Evolutionary conservation across 2,329 filamentous ascomycete genomes (phyloP).

Genomic region (Fusarium sambucinum): DNA sequence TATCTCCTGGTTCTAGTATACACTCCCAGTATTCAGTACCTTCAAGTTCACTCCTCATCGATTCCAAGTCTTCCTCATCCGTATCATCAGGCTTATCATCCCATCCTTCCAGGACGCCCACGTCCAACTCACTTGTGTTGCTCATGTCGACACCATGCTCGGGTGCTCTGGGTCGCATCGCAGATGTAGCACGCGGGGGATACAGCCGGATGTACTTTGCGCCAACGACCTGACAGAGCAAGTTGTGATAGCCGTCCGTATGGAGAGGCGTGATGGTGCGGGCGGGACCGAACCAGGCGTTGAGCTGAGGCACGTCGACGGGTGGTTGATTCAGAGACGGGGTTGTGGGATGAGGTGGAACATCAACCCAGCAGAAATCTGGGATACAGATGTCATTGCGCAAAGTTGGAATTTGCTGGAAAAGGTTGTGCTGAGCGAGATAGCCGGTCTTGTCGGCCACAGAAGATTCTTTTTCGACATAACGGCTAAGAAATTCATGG

Average conservation of each 20-base stretch:
- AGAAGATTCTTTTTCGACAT: slow-evolving; percentile 60
- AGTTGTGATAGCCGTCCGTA: slow-evolving; percentile 93
- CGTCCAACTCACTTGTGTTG: slow-evolving; percentile 86
- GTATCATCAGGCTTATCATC: slow-evolving; percentile 55
- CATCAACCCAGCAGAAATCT: slow-evolving; percentile 83
- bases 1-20: slow-evolving; percentile 83
- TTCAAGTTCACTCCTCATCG: slow-evolving; percentile 63
- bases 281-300: slow-evolving; percentile 92
- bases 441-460: slow-evolving; percentile 70
- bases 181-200: slow-evolving; percentile 70
- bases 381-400: slow-evolving; percentile 81
- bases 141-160: slow-evolving; percentile 88
- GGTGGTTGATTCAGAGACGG: slow-evolving; percentile 54
- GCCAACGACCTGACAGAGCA: slow-evolving; percentile 89
- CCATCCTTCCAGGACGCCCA: slow-evolving; percentile 76
- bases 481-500: slow-evolving; percentile 72
- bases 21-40: slow-evolving; percentile 78
- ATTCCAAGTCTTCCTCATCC: slow-evolving; percentile 52
- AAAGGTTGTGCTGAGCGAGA: slow-evolving; percentile 90
- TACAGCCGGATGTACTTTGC: slow-evolving; percentile 94
- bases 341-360: slow-evolving; percentile 66
- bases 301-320: slow-evolving; percentile 74
- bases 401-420: slow-evolving; percentile 82
- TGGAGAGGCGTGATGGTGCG: slow-evolving; percentile 93
- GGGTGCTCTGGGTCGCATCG: slow-evolving; percentile 70